Conservation (phyloP, 1,284 basidiomycete genomes). For the Papiliotrema nemorosa region DNA sequence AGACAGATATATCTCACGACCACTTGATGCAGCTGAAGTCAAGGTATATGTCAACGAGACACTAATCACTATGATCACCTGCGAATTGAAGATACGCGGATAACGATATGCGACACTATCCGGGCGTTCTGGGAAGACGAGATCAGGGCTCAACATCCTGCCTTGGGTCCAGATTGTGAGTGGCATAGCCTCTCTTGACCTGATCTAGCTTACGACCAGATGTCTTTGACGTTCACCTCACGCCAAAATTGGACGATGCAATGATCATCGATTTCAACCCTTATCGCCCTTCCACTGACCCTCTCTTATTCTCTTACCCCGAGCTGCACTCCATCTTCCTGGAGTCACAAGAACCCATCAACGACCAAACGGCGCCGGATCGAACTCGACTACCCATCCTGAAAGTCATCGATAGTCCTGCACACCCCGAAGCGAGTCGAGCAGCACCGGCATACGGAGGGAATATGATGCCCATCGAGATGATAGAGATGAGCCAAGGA, state of each 20-base stretch:
- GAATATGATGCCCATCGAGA: conserved; percentile 91
- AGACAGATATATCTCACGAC: conserved; percentile 19
- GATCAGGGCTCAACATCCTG: conserved; percentile 60
- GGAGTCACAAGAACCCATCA: conserved; percentile 7
- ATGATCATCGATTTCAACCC: conserved; percentile 90
- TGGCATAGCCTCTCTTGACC: conserved; percentile 9
- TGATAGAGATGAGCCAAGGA: conserved; percentile 71
- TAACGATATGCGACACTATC: conserved; percentile 59
- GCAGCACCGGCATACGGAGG: conserved; percentile 73
- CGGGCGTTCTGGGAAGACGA: conserved; percentile 64
- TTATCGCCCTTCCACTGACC: conserved; percentile 77
- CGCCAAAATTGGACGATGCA: conserved; percentile 67
- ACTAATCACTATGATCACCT: conserved; percentile 84
- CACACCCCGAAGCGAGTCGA: conserved; percentile 62
- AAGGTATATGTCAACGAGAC: conserved; percentile 87
- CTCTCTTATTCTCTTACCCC: conserved; percentile 78
- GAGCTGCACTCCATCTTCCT: conserved; percentile 59
- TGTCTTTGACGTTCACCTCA: conserved; percentile 80
- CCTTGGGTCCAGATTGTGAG: conserved; percentile 64
- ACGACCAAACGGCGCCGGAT: background rate
- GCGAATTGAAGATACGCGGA: conserved; percentile 59
- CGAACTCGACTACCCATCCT: conserved; percentile 54
- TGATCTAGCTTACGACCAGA: conserved; percentile 54
- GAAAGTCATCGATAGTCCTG: conserved; percentile 66
- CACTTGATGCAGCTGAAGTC: background rate